A percentile compares a stretch with the other conserved stretches of the same genome.
Evolutionary conservation across 805 yeast genomes (phyloP).

Genomic region (Wickerhamomyces xylosicus): DNA sequence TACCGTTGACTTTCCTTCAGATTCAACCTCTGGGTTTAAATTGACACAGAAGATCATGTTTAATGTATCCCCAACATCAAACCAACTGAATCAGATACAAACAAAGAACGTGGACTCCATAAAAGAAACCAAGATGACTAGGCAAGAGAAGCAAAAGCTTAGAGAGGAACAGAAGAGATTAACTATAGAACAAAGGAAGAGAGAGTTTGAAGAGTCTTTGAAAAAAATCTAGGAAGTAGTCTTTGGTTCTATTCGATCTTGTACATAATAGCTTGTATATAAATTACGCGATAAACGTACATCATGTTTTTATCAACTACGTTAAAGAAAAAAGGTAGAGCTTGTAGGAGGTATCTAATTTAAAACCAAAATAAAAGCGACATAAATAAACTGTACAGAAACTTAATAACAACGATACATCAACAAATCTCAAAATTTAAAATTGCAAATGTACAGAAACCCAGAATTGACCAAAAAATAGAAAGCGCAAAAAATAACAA

Average conservation of each 20-base stretch:
- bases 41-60: slow-evolving; percentile 17
- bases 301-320: too few species aligned
- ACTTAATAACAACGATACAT: background rate
- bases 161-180: slow-evolving; percentile 17
- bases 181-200: slow-evolving; percentile 10
- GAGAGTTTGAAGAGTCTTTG: slow-evolving; percentile 7
- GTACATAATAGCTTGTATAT: too few species aligned
- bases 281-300: too few species aligned
- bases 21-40: slow-evolving; percentile 7
- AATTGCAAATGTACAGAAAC: background rate
- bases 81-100: too few species aligned
- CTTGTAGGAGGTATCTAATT: too few species aligned
- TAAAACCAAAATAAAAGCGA: background rate
- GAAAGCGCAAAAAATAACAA: background rate
- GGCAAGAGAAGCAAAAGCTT: slow-evolving; percentile 15
- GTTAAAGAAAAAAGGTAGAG: too few species aligned
- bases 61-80: slow-evolving; percentile 4
- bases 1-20: slow-evolving; percentile 6
- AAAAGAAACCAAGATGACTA: slow-evolving; percentile 11
- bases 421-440: background rate
- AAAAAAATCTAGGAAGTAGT: background rate
- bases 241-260: too few species aligned
- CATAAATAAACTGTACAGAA: background rate
- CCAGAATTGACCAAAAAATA: background rate
- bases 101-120: slow-evolving; percentile 8